Conservation (phyloP, 2,329 filamentous ascomycete genomes). For the Sclerotinia nivalis region DNA sequence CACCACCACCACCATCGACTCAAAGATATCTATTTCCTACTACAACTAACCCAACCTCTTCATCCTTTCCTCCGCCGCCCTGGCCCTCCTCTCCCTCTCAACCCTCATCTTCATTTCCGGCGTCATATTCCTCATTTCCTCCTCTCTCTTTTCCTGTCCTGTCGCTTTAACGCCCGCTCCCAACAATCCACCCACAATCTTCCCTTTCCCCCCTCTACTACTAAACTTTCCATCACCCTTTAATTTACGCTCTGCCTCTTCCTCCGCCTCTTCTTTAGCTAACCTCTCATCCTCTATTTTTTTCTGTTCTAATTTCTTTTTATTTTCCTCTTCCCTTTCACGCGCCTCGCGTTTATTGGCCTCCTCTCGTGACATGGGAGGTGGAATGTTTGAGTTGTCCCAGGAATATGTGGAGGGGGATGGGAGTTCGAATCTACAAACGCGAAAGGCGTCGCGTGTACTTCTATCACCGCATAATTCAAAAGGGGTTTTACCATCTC, state of each 20-base stretch:
- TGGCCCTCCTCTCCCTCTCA: slow-evolving; percentile 84
- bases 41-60: slow-evolving; percentile 42
- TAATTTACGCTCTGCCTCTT: slow-evolving; percentile 46
- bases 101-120: slow-evolving; percentile 82
- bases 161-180: background rate
- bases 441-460: slow-evolving; percentile 87
- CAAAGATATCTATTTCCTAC: background rate
- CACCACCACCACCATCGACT: background rate
- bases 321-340: slow-evolving; percentile 69
- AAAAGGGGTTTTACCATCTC: slow-evolving; percentile 81
- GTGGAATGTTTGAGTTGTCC: slow-evolving; percentile 72
- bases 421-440: slow-evolving; percentile 73
- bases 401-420: slow-evolving; percentile 49
- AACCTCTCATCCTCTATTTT: slow-evolving; percentile 65
- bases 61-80: slow-evolving; percentile 88
- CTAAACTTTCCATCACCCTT: slow-evolving; percentile 42
- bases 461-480: slow-evolving; percentile 82
- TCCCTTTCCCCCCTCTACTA: slow-evolving; percentile 48
- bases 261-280: slow-evolving; percentile 55
- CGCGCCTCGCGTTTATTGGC: slow-evolving; percentile 67
- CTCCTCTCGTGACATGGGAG: slow-evolving; percentile 68
- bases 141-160: slow-evolving; percentile 72
- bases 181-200: slow-evolving; percentile 65
- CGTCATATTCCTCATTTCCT: slow-evolving; percentile 81
- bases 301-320: slow-evolving; percentile 68